Percentiles rank a stretch among this genome's conserved stretches.
Evolutionary conservation across 2,329 filamentous ascomycete genomes (phyloP).

Genomic region (Diatrype stigma): DNA sequence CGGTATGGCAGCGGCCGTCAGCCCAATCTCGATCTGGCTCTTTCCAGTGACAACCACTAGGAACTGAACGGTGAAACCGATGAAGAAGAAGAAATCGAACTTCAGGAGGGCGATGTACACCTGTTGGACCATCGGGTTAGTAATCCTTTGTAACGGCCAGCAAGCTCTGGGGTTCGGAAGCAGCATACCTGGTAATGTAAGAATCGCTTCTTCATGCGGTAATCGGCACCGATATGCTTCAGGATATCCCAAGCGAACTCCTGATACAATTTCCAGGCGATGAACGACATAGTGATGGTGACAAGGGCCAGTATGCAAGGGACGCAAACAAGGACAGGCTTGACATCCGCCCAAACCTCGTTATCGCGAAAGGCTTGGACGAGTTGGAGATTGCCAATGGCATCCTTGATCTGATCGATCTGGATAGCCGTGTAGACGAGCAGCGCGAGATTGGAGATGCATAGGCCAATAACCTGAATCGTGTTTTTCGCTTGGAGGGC

Average conservation of each 20-base stretch:
- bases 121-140: constrained; percentile 40
- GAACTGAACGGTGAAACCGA: constrained; percentile 97
- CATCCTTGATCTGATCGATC: constrained; percentile 80
- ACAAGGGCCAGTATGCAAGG: constrained; percentile 77
- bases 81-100: constrained; percentile 99
- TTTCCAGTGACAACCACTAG: constrained; percentile 78
- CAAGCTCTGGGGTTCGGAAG: background rate
- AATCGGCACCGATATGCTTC: constrained; percentile 96
- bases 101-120: constrained; percentile 97
- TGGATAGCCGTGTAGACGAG: constrained; percentile 92
- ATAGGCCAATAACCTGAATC: constrained; percentile 95
- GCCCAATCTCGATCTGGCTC: constrained; percentile 69
- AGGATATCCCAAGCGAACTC: constrained; percentile 99
- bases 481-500: constrained; percentile 93
- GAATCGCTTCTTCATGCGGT: constrained; percentile 94
- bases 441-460: constrained; percentile 85
- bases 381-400: constrained; percentile 52
- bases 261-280: constrained; percentile 94
- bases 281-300: constrained; percentile 67
- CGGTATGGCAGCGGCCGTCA: constrained; percentile 86
- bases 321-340: constrained; percentile 77
- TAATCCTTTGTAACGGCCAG: background rate
- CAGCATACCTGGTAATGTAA: constrained; percentile 83
- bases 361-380: constrained; percentile 39
- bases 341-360: constrained; percentile 64